phyloP scores from a whole-genome alignment of 2,329 filamentous ascomycete species.

The Pyrenophora tritici-repentis region DNA sequence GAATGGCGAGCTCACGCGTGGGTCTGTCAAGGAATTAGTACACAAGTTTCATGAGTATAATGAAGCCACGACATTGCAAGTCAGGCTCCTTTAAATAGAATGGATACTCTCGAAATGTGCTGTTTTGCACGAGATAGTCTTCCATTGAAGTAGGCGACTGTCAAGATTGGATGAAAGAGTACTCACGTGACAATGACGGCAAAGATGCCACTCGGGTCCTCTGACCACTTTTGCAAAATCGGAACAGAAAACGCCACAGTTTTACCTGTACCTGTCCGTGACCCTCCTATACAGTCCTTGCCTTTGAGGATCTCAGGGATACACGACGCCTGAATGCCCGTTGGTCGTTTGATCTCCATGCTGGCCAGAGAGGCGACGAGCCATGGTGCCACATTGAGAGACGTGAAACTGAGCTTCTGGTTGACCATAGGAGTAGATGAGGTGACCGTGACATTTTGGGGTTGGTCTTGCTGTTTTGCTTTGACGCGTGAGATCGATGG shows the following conservation, averaged over 20 bases:
- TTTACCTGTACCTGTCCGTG: constrained; percentile 94
- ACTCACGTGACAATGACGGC: constrained; percentile 81
- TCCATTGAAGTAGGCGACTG: background rate
- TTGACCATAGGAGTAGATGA: constrained; percentile 14
- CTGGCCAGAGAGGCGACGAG: constrained; percentile 76
- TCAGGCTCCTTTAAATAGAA: too few species aligned
- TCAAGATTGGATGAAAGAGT: constrained; percentile 51
- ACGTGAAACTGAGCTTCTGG: constrained; percentile 68
- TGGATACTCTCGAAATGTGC: too few species aligned
- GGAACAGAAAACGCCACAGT: constrained; percentile 95
- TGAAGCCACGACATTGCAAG: too few species aligned
- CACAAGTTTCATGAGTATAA: too few species aligned
- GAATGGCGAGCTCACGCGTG: constrained; percentile 81
- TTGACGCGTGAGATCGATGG: constrained; percentile 45
- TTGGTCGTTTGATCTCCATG: constrained; percentile 85
- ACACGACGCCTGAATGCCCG: constrained; percentile 88
- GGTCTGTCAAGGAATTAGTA: constrained; percentile 13
- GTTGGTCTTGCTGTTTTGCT: constrained; percentile 28
- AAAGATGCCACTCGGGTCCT: constrained; percentile 90
- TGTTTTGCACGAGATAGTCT: constrained; percentile 13
- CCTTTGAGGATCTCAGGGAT: constrained; percentile 93
- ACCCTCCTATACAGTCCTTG: constrained; percentile 89
- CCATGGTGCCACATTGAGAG: constrained; percentile 80
- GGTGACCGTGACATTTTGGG: constrained; percentile 5
- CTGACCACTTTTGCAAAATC: constrained; percentile 89